Percentiles rank a stretch among this genome's conserved stretches.
These are phyloP conservation scores for Gomphus bonarii DNA, from an alignment of 1,284 basidiomycete species.

Conservation along the genomic window DNA sequence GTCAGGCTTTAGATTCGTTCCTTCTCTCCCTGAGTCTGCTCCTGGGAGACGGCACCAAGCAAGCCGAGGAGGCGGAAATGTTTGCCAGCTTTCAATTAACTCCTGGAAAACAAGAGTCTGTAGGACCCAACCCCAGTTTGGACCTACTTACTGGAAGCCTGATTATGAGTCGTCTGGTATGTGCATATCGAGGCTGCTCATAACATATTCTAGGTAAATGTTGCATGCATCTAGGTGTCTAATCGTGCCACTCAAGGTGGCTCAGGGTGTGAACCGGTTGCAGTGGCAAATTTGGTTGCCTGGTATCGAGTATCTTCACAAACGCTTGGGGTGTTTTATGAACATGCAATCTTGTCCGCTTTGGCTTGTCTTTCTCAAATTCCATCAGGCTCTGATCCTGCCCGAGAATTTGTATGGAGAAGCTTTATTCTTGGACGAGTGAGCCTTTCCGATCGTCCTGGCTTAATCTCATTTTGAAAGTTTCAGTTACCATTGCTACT, in stretches of 20 bases:
- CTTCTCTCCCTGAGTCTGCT: slow-evolving; percentile 46
- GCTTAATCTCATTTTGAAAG: neutral
- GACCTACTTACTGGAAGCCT: slow-evolving; percentile 56
- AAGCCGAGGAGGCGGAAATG: slow-evolving; percentile 52
- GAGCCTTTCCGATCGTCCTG: slow-evolving; percentile 16
- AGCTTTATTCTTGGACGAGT: slow-evolving; percentile 66
- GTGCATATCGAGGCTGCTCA: slow-evolving; percentile 14
- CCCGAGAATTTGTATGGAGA: slow-evolving; percentile 44
- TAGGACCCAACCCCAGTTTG: slow-evolving; percentile 46
- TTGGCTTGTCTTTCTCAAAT: slow-evolving; percentile 51
- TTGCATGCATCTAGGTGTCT: slow-evolving; percentile 33
- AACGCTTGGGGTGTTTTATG: slow-evolving; percentile 57
- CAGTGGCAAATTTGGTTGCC: slow-evolving; percentile 45
- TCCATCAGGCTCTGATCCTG: slow-evolving; percentile 19
- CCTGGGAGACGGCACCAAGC: slow-evolving; percentile 58
- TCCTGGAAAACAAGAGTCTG: slow-evolving; percentile 44
- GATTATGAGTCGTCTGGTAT: slow-evolving; percentile 47
- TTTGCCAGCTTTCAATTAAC: slow-evolving; percentile 52
- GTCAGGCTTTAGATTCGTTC: slow-evolving; percentile 49
- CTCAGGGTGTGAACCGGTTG: slow-evolving; percentile 44
- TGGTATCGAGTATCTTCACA: slow-evolving; percentile 56
- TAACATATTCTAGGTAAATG: slow-evolving; percentile 1
- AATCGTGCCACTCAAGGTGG: slow-evolving; percentile 51
- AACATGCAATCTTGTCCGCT: slow-evolving; percentile 52
- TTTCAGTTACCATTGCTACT: slow-evolving; percentile 52